Conservation (phyloP, 2,329 filamentous ascomycete species). For the Sarocladiaceae sp. region DNA sequence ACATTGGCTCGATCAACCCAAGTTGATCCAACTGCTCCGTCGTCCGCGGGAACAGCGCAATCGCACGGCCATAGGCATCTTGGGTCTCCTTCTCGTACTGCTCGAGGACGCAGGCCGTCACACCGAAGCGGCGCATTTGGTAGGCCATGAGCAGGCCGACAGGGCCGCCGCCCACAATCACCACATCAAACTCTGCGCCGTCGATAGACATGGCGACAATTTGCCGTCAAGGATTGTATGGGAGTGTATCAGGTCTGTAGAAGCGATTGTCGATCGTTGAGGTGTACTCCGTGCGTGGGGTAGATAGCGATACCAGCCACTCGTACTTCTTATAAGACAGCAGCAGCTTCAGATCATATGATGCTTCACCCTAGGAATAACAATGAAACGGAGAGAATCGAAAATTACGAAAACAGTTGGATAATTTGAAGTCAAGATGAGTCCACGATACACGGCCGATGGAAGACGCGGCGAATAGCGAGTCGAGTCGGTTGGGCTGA, state of each 20-base stretch:
- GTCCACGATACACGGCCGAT: too few relatives aligned
- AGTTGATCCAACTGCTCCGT: slow-evolving; percentile 50
- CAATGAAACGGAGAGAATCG: too few relatives aligned
- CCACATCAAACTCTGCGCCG: slow-evolving; percentile 19
- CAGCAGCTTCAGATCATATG: too few relatives aligned
- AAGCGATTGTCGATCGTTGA: too few relatives aligned
- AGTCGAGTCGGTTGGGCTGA: too few relatives aligned
- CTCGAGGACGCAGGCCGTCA: slow-evolving; percentile 4
- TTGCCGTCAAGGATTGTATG: too few relatives aligned
- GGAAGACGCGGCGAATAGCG: neutral
- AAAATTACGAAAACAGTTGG: too few relatives aligned
- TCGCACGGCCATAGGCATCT: slow-evolving; percentile 49
- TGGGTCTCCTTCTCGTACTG: slow-evolving; percentile 39
- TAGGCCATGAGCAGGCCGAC: slow-evolving; percentile 32
- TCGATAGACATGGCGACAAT: neutral
- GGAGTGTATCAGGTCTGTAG: neutral
- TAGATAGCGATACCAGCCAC: too few relatives aligned
- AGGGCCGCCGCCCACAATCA: slow-evolving; percentile 26
- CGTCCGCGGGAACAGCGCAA: slow-evolving; percentile 48
- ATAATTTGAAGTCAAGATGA: too few relatives aligned
- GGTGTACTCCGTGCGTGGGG: too few relatives aligned
- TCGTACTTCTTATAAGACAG: too few relatives aligned
- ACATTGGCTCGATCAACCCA: slow-evolving; percentile 41
- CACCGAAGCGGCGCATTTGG: slow-evolving; percentile 27
- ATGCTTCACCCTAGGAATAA: too few relatives aligned